These are phyloP conservation scores for Tolypocladium amazonense DNA, from an alignment of 2,329 filamentous ascomycete species.

Conservation along the genomic window DNA sequence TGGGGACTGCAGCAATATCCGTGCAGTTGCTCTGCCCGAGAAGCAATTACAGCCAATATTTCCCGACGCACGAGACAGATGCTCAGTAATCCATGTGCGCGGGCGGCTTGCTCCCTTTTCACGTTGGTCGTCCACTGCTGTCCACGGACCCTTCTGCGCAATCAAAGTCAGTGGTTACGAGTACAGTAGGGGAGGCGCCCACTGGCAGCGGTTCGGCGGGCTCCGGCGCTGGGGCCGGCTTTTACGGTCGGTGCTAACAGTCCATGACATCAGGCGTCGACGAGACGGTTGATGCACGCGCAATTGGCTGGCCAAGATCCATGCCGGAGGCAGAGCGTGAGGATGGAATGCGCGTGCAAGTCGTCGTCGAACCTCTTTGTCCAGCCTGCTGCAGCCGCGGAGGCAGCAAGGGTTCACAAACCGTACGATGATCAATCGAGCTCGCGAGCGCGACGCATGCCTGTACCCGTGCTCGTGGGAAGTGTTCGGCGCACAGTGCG, in stretches of 20 bases:
- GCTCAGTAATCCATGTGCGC: background rate
- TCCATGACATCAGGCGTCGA: background rate
- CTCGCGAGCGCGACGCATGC: background rate
- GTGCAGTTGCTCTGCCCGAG: background rate
- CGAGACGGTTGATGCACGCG: background rate
- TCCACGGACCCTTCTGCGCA: background rate
- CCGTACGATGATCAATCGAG: background rate
- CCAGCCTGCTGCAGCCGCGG: background rate
- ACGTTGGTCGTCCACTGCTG: background rate
- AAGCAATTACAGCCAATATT: background rate
- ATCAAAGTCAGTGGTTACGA: background rate
- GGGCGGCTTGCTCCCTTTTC: background rate
- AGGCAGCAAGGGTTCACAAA: background rate
- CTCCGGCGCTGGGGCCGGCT: constrained; percentile 1
- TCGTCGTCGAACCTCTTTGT: background rate
- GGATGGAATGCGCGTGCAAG: background rate
- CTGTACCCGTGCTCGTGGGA: background rate
- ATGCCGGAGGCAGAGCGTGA: background rate
- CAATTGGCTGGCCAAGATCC: background rate
- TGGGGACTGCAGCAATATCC: background rate
- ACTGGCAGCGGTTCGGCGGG: background rate
- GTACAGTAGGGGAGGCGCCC: background rate
- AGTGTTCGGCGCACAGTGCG: background rate
- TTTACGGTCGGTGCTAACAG: constrained; percentile 1
- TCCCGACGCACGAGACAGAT: background rate